A percentile compares a stretch with the other conserved stretches of the same genome.
These are phyloP conservation scores for Arabis alpina DNA, from an alignment of 345 rosid genomes.

Conservation along the genomic window DNA sequence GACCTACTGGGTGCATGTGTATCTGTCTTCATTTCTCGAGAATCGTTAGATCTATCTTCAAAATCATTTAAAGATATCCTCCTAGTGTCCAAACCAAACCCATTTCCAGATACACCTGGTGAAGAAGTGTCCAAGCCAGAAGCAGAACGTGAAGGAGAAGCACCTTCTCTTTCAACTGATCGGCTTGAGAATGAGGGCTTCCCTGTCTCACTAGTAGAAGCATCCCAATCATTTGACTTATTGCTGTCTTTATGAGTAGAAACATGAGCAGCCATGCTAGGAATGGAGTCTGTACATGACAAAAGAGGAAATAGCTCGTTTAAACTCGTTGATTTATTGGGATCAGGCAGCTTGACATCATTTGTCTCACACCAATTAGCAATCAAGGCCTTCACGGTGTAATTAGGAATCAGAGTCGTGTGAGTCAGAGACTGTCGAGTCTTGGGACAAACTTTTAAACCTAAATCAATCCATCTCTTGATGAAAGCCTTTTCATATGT, in stretches of 20 bases:
- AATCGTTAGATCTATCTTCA: conserved; percentile 59
- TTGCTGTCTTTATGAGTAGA: conserved; percentile 44
- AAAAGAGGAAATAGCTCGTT: conserved; percentile 64
- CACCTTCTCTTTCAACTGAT: conserved; percentile 50
- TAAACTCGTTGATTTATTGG: conserved; percentile 56
- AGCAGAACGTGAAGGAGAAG: conserved; percentile 64
- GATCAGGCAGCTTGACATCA: conserved; percentile 85
- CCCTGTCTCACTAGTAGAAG: conserved; percentile 48
- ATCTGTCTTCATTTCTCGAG: conserved; percentile 54
- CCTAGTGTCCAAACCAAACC: conserved; percentile 52
- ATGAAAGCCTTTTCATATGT: conserved; percentile 91
- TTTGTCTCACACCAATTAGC: conserved; percentile 95
- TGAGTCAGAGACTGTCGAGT: conserved; percentile 79
- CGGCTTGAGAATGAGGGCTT: conserved; percentile 49
- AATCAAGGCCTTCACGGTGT: conserved; percentile 90
- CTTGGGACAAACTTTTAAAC: conserved; percentile 95
- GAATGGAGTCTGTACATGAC: conserved; percentile 55
- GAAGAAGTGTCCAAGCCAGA: conserved; percentile 64
- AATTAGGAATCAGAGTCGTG: conserved; percentile 89
- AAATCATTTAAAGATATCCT: conserved; percentile 53
- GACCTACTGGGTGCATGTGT: conserved; percentile 44
- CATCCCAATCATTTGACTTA: conserved; percentile 55
- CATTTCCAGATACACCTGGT: conserved; percentile 57
- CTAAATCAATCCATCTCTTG: conserved; percentile 91
- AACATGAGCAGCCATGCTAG: conserved; percentile 42